phyloP scores from a whole-genome alignment of 306 rosid species.

The Alnus glutinosa region DNA sequence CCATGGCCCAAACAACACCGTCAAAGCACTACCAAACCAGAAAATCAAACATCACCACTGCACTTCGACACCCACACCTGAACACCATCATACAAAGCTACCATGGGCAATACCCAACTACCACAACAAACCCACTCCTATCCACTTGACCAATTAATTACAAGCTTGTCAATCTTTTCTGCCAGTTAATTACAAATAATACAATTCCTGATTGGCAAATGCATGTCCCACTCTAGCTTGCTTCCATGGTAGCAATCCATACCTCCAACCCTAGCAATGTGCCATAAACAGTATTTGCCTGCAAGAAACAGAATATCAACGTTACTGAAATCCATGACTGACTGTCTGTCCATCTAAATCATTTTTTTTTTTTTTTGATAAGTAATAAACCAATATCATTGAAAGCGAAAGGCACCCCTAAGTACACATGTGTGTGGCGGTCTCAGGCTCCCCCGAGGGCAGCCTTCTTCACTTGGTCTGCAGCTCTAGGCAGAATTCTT shows the following conservation, averaged over 20 bases:
- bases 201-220: too few species aligned
- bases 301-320: slow-evolving; percentile 27
- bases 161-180: not conserved
- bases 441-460: too few species aligned
- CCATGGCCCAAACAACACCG: not conserved
- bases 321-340: slow-evolving; percentile 5
- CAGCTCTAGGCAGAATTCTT: too few species aligned
- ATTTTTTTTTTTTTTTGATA: not conserved
- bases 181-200: too few species aligned
- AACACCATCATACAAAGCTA: not conserved
- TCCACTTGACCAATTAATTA: not conserved
- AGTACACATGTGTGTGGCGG: too few species aligned
- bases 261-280: slow-evolving; percentile 64
- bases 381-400: too few species aligned
- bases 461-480: too few species aligned
- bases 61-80: not conserved
- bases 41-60: not conserved
- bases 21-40: slow-evolving; percentile 2
- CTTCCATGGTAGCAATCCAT: slow-evolving; percentile 15
- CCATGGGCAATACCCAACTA: not conserved
- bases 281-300: slow-evolving; percentile 59
- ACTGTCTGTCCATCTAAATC: not conserved
- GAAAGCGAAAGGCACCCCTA: too few species aligned
- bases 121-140: not conserved
- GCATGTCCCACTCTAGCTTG: not conserved